These are phyloP conservation scores for Podospora didyma DNA, from an alignment of 495 filamentous ascomycete species.

Conservation along the genomic window DNA sequence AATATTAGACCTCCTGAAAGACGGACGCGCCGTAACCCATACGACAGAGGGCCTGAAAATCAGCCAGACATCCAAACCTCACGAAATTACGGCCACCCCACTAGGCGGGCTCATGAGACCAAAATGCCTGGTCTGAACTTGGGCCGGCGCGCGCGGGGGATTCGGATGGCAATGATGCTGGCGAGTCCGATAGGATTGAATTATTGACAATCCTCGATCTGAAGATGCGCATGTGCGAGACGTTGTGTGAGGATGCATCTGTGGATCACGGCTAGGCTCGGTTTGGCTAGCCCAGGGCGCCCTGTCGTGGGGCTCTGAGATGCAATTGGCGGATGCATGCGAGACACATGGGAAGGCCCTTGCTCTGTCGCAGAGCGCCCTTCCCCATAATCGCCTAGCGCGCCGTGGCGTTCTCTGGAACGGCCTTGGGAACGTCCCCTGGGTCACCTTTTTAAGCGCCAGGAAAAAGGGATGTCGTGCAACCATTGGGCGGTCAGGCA, in stretches of 20 bases:
- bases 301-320: neutral
- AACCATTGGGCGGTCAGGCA: neutral
- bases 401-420: neutral
- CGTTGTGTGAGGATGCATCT: neutral
- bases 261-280: neutral
- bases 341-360: neutral
- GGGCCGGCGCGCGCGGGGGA: no score
- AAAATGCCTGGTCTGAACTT: no score
- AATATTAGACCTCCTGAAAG: no score
- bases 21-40: no score
- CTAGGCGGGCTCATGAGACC: no score
- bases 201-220: neutral
- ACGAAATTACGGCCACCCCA: no score
- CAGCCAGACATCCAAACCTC: no score
- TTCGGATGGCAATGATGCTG: no score
- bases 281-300: neutral
- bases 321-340: constrained; percentile 1
- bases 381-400: constrained; percentile 5
- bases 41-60: no score
- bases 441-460: constrained; percentile 4
- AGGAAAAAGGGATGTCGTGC: neutral
- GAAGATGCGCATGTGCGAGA: neutral
- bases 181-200: neutral
- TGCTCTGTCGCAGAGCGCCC: neutral
- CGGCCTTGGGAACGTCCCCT: neutral